A percentile compares a stretch with the other conserved stretches of the same genome.
Conservation (phyloP, 1,139 yeast genomes). For the Yamadazyma dendronema region DNA sequence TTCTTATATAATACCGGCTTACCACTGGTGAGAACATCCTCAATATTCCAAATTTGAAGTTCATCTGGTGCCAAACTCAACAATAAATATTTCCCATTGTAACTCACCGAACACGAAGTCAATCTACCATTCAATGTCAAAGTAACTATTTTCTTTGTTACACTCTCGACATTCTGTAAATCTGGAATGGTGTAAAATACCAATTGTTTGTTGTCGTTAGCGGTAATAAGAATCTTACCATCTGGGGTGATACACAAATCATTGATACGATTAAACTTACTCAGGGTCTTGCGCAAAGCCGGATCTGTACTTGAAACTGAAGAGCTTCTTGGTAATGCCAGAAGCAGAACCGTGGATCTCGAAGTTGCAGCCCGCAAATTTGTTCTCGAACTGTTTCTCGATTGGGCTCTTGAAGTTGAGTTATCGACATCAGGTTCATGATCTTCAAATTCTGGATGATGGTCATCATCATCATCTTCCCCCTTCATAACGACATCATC, state of each 20-base stretch:
- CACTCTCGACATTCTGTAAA: constrained; percentile 30
- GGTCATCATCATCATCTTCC: constrained; percentile 8
- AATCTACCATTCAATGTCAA: constrained; percentile 36
- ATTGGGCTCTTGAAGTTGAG: constrained; percentile 13
- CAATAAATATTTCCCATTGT: constrained; percentile 49
- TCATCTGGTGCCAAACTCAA: constrained; percentile 76
- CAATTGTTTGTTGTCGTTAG: constrained; percentile 59
- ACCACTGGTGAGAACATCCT: constrained; percentile 15
- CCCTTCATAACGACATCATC: constrained; percentile 18
- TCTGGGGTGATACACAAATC: constrained; percentile 65
- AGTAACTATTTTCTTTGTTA: constrained; percentile 34
- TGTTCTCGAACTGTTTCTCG: constrained; percentile 3
- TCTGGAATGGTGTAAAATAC: constrained; percentile 50
- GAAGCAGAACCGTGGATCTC: constrained; percentile 1
- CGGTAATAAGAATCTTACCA: constrained; percentile 60
- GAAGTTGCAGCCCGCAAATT: neutral
- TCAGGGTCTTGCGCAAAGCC: neutral
- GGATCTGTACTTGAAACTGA: neutral
- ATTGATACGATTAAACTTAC: constrained; percentile 52
- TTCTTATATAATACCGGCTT: constrained; percentile 53
- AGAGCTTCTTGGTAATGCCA: neutral
- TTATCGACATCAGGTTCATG: constrained; percentile 36
- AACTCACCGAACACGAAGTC: constrained; percentile 41
- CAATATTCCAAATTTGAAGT: constrained; percentile 72
- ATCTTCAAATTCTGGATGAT: constrained; percentile 11